Conservation (phyloP, 176 grass and related monocot species). For the Oryza glumipatula region DNA sequence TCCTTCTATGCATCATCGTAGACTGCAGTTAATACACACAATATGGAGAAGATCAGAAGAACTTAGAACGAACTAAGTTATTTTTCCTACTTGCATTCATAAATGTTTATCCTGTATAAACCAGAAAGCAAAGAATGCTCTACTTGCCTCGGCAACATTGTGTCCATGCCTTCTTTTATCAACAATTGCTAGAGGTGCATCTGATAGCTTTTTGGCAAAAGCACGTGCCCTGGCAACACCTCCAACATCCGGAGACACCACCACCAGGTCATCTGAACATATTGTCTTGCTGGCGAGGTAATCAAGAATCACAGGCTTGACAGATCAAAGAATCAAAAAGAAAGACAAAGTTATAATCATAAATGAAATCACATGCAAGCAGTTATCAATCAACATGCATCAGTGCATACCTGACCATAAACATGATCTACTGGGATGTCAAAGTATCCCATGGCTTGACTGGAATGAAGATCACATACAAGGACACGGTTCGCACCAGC, state of each 20-base stretch:
- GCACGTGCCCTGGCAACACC: conserved; percentile 91
- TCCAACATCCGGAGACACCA: conserved; percentile 96
- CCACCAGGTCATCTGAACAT: conserved; percentile 82
- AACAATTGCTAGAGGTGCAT: conserved; percentile 96
- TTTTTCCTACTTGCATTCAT: neutral
- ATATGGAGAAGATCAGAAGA: neutral
- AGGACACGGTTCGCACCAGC: conserved; percentile 97
- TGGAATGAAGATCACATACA: conserved; percentile 95
- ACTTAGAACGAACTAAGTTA: neutral
- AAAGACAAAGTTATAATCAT: conserved; percentile 11
- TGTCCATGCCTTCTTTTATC: conserved; percentile 99
- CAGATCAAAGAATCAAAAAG: conserved; percentile 35
- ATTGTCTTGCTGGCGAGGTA: conserved; percentile 96
- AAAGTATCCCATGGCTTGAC: conserved; percentile 98
- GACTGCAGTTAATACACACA: neutral
- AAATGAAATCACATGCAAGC: conserved; percentile 29
- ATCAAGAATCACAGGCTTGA: conserved; percentile 97
- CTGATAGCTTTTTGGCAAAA: conserved; percentile 95
- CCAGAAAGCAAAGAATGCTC: conserved; percentile 20
- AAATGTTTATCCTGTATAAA: neutral
- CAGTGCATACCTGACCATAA: conserved; percentile 80
- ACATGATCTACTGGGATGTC: conserved; percentile 99
- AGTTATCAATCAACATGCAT: conserved; percentile 5
- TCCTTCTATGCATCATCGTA: conserved; percentile 23
- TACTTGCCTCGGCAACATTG: conserved; percentile 87